Evolutionary conservation across 2,329 filamentous ascomycete genomes (phyloP).

Genomic region (Microdochium nivale): DNA sequence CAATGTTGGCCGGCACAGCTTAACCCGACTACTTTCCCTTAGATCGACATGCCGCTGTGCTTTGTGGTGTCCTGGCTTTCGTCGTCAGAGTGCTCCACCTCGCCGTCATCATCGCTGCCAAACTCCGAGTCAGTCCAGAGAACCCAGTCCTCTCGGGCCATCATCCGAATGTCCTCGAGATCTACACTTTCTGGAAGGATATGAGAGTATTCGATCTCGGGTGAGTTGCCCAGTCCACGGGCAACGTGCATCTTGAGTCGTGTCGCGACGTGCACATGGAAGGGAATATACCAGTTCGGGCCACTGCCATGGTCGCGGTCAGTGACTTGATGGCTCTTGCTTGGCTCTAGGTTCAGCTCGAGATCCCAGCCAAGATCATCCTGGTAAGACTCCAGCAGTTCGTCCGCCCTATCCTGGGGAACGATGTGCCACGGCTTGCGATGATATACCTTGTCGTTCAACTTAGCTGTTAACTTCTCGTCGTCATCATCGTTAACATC

Average conservation of each 20-base stretch:
- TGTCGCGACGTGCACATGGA: background rate
- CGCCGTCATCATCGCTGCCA: slow-evolving; percentile 18
- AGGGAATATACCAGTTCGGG: background rate
- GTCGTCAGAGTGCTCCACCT: slow-evolving; percentile 19
- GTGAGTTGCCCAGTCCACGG: background rate
- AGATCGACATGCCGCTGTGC: no score
- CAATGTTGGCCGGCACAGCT: no score
- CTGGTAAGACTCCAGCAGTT: background rate
- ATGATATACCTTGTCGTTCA: background rate
- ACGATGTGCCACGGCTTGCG: background rate
- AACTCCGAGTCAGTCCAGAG: no score
- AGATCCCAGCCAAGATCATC: background rate
- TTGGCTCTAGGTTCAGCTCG: background rate
- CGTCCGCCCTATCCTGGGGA: background rate
- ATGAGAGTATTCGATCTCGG: background rate
- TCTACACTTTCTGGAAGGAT: background rate
- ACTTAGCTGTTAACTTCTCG: background rate
- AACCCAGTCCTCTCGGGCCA: background rate
- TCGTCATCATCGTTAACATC: background rate
- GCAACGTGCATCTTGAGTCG: background rate
- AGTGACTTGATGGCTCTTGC: background rate
- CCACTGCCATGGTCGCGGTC: background rate
- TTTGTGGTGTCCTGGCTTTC: slow-evolving; percentile 9
- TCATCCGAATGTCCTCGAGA: background rate
- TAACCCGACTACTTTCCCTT: no score